Base-by-base conservation (phyloP, 2,329 filamentous ascomycete genomes). In the Xylariaceae sp. region DNA sequence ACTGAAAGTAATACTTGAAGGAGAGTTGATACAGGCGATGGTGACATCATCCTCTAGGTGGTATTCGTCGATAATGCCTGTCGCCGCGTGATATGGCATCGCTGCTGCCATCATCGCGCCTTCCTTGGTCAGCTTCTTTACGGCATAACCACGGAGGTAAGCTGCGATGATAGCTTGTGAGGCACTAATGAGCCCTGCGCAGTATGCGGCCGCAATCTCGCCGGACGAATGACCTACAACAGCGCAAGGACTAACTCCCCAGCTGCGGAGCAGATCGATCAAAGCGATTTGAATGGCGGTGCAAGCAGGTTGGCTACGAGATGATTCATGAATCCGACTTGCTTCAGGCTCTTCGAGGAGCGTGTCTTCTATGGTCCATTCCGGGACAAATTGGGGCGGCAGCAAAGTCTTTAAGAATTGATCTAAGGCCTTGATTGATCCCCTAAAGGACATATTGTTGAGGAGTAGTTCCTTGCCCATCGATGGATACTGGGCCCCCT, bases 191-290 rank as follows among this genome's bases (percentile, higher is more conserved):
- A 56, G 45, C 1, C 68, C 69, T 1, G 67, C 65, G 2, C 66
- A 66, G 44, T 72, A 75, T 0, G 73, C 71, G 0, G 73, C 73
- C 0, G 70, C 71, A 31, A 75, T 68, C 49, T 70, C 68, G 2
- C 67, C 67, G 0, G 62, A 66, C 0, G 67, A 70, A 41, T 71
- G 62, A 1, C 62, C 59, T 1, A 61, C 18, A 0, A 57, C 48
- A 1, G 51, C 42, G 0, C 39, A 6, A 1, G 61, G 56, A 1
- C 0, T 22, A 2, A 63, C 38, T 1, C 39, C 43, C 54, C 55
- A 64, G 1, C 7, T 35, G 0, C 14, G 11, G 0, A 64, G 39
- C 0, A 62, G 11, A 0, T 58, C 14, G 0, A 63, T 48, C 2
- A 65, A 39, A 0, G 27, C 55, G 3, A 65, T 53, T 15, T 65